Conservation (phyloP, 176 grass and related monocot species). For the Ananas comosus region DNA sequence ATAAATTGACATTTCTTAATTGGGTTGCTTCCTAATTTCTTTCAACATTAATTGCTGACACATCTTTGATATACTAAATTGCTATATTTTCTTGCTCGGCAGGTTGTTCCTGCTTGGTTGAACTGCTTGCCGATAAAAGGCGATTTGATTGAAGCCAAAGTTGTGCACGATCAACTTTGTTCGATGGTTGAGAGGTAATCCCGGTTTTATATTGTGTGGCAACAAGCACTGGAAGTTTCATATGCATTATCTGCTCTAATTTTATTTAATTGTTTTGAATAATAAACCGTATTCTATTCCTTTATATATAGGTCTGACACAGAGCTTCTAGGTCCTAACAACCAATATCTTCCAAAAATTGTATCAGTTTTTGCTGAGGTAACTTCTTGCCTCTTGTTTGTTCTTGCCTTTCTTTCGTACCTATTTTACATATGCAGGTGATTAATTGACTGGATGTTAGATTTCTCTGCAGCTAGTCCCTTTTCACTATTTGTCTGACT, state of each 20-base stretch:
- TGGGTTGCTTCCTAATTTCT: no score
- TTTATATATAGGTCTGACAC: constrained; percentile 59
- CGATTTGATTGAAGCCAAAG: constrained; percentile 96
- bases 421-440: neutral
- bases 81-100: constrained; percentile 1
- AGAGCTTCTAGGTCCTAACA: constrained; percentile 70
- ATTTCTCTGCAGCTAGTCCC: no score
- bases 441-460: no score
- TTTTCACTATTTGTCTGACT: no score
- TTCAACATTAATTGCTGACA: no score
- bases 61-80: no score
- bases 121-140: constrained; percentile 86
- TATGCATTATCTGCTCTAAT: neutral
- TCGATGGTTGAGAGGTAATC: constrained; percentile 91
- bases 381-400: constrained; percentile 11
- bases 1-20: no score
- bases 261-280: neutral
- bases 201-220: neutral
- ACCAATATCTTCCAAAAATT: constrained; percentile 75
- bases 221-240: neutral
- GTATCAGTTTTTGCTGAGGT: constrained; percentile 79
- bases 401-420: neutral
- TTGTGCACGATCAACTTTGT: constrained; percentile 88
- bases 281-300: neutral
- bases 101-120: constrained; percentile 92